Evolutionary conservation across 139 green algal genomes (phyloP).

Genomic region (Chlorella ohadii): DNA sequence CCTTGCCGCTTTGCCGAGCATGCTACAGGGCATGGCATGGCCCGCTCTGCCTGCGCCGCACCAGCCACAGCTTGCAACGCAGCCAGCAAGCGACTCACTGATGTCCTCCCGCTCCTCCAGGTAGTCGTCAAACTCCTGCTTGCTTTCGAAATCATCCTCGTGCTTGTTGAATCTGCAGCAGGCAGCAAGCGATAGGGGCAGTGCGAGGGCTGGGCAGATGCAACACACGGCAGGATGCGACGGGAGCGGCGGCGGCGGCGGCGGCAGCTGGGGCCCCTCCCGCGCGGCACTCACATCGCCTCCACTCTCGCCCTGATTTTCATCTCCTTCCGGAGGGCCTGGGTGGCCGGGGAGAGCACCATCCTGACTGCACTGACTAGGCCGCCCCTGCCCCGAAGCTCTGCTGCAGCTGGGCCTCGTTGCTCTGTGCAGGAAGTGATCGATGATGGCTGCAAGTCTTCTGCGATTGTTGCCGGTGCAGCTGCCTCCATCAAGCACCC

Average conservation of each 20-base stretch:
- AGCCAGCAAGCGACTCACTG: conserved; percentile 51
- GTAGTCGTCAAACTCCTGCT: conserved; percentile 74
- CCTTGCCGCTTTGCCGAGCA: too few species aligned
- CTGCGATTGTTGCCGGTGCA: too few species aligned
- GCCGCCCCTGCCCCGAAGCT: neutral
- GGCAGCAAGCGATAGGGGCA: too few species aligned
- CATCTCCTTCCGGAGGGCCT: conserved; percentile 18
- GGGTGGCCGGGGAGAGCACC: neutral
- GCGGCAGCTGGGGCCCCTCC: too few species aligned
- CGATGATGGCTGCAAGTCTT: too few species aligned
- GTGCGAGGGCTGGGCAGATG: too few species aligned
- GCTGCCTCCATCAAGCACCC: too few species aligned
- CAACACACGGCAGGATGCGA: neutral
- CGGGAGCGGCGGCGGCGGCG: neutral
- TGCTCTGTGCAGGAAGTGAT: neutral
- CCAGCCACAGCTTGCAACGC: too few species aligned
- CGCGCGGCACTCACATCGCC: conserved; percentile 4
- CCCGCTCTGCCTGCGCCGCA: too few species aligned
- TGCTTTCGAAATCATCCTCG: conserved; percentile 64
- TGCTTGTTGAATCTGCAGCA: conserved; percentile 73
- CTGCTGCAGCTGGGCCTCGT: neutral
- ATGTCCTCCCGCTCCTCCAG: conserved; percentile 81
- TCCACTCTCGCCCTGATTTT: conserved; percentile 27
- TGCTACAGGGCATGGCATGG: too few species aligned
- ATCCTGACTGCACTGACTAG: neutral